Evolutionary conservation across 2,329 filamentous ascomycete genomes (phyloP).

Genomic region (Aspergillus felis): DNA sequence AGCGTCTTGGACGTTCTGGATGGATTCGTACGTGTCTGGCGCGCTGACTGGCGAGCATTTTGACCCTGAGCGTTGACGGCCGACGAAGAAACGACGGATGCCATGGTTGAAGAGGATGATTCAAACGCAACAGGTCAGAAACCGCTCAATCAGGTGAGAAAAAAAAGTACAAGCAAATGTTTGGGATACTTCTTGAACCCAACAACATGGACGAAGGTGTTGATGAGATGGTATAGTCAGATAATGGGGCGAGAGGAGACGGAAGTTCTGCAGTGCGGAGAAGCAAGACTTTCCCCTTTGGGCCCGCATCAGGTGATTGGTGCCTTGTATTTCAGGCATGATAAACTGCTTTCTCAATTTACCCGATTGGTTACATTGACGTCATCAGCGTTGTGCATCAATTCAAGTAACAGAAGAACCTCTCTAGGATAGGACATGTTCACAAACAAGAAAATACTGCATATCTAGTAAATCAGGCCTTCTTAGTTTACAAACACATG

Average conservation of each 20-base stretch:
- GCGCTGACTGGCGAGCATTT: conserved; percentile 34
- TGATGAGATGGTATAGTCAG: background rate
- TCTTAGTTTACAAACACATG: conserved; percentile 22
- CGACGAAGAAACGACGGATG: conserved; percentile 26
- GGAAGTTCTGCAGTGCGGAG: conserved; percentile 14
- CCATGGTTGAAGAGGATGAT: conserved; percentile 6
- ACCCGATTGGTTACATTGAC: background rate
- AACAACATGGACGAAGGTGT: conserved; percentile 7
- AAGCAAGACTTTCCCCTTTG: conserved; percentile 12
- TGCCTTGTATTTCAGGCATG: conserved; percentile 9
- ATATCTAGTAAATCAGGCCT: conserved; percentile 14
- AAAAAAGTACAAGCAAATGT: background rate
- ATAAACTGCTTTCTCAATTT: conserved; percentile 4
- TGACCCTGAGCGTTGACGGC: conserved; percentile 25
- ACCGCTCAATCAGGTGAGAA: conserved; percentile 8
- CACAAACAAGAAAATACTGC: conserved; percentile 1
- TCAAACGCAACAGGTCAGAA: background rate
- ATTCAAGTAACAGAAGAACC: too few relatives aligned
- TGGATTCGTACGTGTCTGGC: conserved; percentile 48
- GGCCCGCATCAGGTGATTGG: conserved; percentile 14
- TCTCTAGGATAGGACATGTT: too few relatives aligned
- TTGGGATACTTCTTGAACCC: background rate
- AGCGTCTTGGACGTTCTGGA: conserved; percentile 46
- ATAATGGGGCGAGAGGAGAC: background rate
- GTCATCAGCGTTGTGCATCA: conserved; percentile 1